Evolutionary conservation across 495 filamentous ascomycete species (phyloP).

Genomic region (Astrothelium subdiscretum): DNA sequence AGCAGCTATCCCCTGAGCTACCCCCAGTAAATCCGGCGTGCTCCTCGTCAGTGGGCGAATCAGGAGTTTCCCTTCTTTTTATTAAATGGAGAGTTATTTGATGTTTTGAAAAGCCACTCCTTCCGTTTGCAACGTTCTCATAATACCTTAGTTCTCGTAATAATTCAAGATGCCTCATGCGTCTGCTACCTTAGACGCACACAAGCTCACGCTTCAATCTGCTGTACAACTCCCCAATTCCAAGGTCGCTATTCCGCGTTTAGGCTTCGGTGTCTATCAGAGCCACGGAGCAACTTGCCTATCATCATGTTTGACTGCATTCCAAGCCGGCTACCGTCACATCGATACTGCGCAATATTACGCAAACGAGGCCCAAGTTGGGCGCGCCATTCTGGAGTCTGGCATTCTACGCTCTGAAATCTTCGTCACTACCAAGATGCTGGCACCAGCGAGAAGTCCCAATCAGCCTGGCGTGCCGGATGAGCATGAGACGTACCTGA

Average conservation of each 20-base stretch:
- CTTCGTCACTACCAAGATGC: constrained; percentile 59
- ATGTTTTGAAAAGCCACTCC: too few relatives aligned
- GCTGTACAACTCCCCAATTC: constrained; percentile 45
- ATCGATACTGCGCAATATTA: constrained; percentile 67
- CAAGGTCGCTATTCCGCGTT: constrained; percentile 43
- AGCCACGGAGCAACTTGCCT: constrained; percentile 40
- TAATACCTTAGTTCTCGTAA: neutral
- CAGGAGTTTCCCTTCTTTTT: neutral
- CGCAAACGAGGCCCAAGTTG: constrained; percentile 55
- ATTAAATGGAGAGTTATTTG: too few relatives aligned
- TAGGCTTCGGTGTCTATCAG: constrained; percentile 69
- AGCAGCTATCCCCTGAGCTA: neutral
- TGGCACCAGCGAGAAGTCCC: constrained; percentile 35
- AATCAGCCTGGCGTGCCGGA: constrained; percentile 15
- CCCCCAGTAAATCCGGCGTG: neutral
- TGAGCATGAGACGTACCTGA: constrained; percentile 46
- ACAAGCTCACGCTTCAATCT: constrained; percentile 39
- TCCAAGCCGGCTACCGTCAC: constrained; percentile 55
- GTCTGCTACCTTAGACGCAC: neutral
- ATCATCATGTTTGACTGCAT: constrained; percentile 46
- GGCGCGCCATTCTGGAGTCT: constrained; percentile 45
- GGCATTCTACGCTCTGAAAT: constrained; percentile 44
- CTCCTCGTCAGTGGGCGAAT: neutral
- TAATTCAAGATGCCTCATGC: neutral
- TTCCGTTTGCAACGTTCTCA: too few relatives aligned